These are phyloP conservation scores for Melanogaster broomeanus DNA, from an alignment of 768 basidiomycete species.

Conservation along the genomic window DNA sequence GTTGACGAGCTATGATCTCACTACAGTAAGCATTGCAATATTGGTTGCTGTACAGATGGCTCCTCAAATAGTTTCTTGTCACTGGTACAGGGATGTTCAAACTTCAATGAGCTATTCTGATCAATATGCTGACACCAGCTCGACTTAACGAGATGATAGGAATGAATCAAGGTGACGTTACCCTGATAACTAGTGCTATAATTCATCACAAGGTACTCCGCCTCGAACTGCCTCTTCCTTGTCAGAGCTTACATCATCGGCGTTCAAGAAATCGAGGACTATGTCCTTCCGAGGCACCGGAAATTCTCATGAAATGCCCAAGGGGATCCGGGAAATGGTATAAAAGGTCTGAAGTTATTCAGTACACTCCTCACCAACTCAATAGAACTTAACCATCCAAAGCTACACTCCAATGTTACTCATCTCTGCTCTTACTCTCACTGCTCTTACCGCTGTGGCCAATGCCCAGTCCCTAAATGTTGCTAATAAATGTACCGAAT, in stretches of 20 bases:
- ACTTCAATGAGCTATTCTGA: too few species aligned
- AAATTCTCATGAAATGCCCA: background rate
- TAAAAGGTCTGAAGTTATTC: conserved; percentile 9
- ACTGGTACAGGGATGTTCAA: too few species aligned
- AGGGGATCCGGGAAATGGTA: background rate
- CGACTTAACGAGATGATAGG: too few species aligned
- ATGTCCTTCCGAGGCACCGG: background rate
- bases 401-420: conserved; percentile 19
- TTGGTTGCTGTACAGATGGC: too few species aligned
- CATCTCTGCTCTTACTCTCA: conserved; percentile 19
- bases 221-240: background rate
- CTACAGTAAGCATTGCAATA: too few species aligned
- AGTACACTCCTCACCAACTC: background rate
- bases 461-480: conserved; percentile 33
- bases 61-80: too few species aligned
- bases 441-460: conserved; percentile 17
- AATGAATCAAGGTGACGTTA: too few species aligned
- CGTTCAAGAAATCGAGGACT: background rate
- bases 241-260: background rate
- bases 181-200: too few species aligned
- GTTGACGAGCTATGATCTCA: too few species aligned
- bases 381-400: background rate
- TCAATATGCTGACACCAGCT: too few species aligned
- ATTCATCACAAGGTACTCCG: background rate
- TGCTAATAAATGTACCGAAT: conserved; percentile 23